Evolutionary conservation across 2,329 filamentous ascomycete genomes (phyloP).

Genomic region (Aureobasidium musti): DNA sequence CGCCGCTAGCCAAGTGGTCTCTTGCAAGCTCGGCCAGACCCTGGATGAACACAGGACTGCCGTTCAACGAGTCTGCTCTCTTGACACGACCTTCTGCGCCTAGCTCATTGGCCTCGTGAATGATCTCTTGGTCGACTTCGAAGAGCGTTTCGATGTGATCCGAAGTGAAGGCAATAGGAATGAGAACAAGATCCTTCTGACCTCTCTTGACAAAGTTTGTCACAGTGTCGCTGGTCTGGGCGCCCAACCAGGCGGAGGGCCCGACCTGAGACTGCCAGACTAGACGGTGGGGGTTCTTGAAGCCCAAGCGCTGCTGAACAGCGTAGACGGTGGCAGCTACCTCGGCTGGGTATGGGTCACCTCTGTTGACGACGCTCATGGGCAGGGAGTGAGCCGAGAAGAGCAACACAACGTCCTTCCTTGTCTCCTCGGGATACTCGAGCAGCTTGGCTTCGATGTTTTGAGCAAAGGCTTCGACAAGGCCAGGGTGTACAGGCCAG

Average conservation of each 20-base stretch:
- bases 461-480: constrained; percentile 87
- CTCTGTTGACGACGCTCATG: constrained; percentile 95
- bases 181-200: constrained; percentile 84
- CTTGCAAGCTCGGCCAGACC: constrained; percentile 86
- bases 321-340: constrained; percentile 95
- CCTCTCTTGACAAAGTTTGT: constrained; percentile 87
- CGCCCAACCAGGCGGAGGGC: constrained; percentile 90
- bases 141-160: constrained; percentile 98
- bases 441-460: constrained; percentile 85
- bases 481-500: constrained; percentile 88
- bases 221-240: constrained; percentile 87
- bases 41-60: constrained; percentile 83
- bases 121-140: constrained; percentile 92
- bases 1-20: constrained; percentile 70
- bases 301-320: constrained; percentile 88
- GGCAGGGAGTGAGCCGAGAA: constrained; percentile 96
- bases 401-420: constrained; percentile 78
- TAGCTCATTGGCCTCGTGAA: constrained; percentile 75
- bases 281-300: constrained; percentile 86
- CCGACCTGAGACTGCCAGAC: constrained; percentile 99
- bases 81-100: constrained; percentile 70
- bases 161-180: constrained; percentile 97
- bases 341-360: constrained; percentile 92
- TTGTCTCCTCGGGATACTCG: constrained; percentile 78
- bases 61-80: constrained; percentile 89